Evolutionary conservation across 2,329 filamentous ascomycete genomes (phyloP), one percentile per base, ranked within the genome.

Genomic region (Aspergillus sp.): DNA sequence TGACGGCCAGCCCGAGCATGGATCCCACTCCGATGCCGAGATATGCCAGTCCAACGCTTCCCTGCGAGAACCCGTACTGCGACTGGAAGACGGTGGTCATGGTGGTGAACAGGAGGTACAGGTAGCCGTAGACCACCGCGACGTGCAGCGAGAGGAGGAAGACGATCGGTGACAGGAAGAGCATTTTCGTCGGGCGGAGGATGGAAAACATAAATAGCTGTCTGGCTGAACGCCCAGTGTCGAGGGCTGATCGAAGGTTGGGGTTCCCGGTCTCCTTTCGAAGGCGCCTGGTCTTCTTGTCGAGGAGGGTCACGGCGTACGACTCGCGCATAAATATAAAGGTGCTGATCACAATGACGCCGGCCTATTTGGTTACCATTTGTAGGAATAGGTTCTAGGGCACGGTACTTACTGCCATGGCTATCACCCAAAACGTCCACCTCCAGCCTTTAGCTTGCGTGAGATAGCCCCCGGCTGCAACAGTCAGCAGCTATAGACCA

Each of bases 71-170:
- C 49, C 59, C 55, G 55, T 80, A 80, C 44, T 67, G 59, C 17
- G 63, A 64, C 2, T 67, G 63, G 49, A 74, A 80, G 29, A 79
- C 73, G 10, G 76, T 57, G 5, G 75, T 75, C 53, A 80, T 79
- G 13, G 71, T 70, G 45, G 80, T 75, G 48, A 80, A 79, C 53
- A 69, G 78, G 20, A 58, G 57, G 39, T 69, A 69, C 34, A 58
- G 54, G 8, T 56, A 53, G 25, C 45, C 49, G 32, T 56, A 80
- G 43, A 74, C 67, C 43, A 79, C 67, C 34, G 69, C 69, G 4
- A 69, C 73, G 55, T 79, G 80, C 19, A 77, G 36, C 45, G 75
- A 71, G 1, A 74, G 68, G 53, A 79, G 78, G 7, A 71, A 51
- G 2, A 80, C 66, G 11, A 74, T 71, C 0, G 75, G 75, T 35